These are phyloP conservation scores for Colletotrichum tanaceti DNA, from an alignment of 2,329 filamentous ascomycete genomes.

Conservation along the genomic window DNA sequence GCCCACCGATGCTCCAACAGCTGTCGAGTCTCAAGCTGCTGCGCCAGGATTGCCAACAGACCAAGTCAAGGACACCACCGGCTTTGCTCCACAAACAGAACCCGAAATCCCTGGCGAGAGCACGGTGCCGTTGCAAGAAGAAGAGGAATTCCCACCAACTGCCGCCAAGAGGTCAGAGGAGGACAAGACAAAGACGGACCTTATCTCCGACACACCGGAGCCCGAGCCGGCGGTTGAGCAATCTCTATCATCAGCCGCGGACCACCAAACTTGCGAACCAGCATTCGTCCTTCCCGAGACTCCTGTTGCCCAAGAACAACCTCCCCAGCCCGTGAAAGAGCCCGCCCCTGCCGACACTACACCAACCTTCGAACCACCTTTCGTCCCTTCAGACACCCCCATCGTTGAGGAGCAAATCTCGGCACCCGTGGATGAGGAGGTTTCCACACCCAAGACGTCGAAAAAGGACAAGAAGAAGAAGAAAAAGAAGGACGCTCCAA, in stretches of 20 bases:
- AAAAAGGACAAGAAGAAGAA: constrained; percentile 43
- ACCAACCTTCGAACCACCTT: not conserved
- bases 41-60: not conserved
- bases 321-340: not conserved
- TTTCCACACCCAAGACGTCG: constrained; percentile 27
- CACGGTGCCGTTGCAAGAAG: constrained; percentile 34
- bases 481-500: constrained; percentile 14
- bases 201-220: constrained; percentile 9
- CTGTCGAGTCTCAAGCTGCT: not conserved
- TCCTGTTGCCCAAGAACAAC: not conserved
- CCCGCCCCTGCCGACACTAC: not conserved
- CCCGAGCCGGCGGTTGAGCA: not conserved
- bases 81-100: not conserved
- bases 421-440: not conserved
- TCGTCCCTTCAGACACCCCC: not conserved
- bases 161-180: constrained; percentile 49
- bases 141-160: constrained; percentile 41
- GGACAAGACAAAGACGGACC: constrained; percentile 46
- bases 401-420: not conserved
- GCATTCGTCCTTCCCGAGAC: not conserved
- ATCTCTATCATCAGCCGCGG: not conserved
- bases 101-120: constrained; percentile 40
- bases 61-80: not conserved
- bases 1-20: not conserved
- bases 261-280: not conserved